These are phyloP conservation scores for Lactarius hengduanensis DNA, from an alignment of 768 basidiomycete species.

Conservation along the genomic window DNA sequence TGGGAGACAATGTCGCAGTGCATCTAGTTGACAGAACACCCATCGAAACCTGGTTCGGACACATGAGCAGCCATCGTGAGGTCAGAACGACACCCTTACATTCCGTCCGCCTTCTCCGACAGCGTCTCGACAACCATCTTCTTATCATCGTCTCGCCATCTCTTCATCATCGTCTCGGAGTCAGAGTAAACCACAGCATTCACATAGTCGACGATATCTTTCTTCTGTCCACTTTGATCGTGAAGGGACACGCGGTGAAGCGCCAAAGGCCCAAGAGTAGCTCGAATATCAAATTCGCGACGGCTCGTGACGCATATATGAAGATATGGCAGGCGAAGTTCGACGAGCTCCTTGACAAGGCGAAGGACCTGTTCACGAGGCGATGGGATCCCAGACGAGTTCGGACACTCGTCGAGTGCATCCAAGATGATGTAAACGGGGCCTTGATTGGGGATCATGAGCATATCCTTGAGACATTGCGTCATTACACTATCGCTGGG, in stretches of 20 bases:
- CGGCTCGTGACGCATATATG: neutral
- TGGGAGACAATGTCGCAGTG: neutral
- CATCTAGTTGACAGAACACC: neutral
- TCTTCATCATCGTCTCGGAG: neutral
- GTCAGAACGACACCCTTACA: neutral
- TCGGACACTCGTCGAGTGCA: neutral
- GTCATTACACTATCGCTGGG: neutral
- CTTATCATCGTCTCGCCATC: neutral
- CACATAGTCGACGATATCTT: neutral
- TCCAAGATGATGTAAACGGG: neutral
- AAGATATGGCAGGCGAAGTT: neutral
- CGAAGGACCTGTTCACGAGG: neutral
- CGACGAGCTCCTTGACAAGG: neutral
- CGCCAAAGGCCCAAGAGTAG: neutral
- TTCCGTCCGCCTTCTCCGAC: neutral
- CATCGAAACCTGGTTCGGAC: neutral
- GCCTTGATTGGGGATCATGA: neutral
- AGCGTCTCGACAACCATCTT: neutral
- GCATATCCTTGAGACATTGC: neutral
- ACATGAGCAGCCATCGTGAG: neutral
- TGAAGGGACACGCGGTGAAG: neutral
- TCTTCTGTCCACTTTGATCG: neutral
- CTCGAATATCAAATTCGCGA: neutral
- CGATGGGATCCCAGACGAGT: neutral
- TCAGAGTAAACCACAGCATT: neutral